Evolutionary conservation across 805 yeast species (phyloP).

Genomic region (Candida patagonica): DNA sequence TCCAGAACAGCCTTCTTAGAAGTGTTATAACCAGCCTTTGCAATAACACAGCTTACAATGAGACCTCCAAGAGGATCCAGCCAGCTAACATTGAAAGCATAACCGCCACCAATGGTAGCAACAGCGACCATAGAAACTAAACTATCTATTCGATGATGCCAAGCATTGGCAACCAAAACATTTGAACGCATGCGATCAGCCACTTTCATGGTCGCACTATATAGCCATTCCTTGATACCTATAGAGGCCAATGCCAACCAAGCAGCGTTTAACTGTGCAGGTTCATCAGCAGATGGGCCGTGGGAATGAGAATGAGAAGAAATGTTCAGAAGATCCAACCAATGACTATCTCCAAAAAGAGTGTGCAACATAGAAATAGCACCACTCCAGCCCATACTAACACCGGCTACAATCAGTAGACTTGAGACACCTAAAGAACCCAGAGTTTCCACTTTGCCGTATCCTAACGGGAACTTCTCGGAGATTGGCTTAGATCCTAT

Average conservation of each 20-base stretch:
- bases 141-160: conserved; percentile 97
- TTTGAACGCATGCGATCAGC: conserved; percentile 75
- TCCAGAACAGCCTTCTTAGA: conserved; percentile 63
- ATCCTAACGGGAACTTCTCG: conserved; percentile 67
- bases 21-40: conserved; percentile 77
- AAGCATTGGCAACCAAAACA: conserved; percentile 91
- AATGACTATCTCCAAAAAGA: conserved; percentile 13
- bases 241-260: conserved; percentile 92
- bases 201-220: conserved; percentile 68
- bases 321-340: conserved; percentile 21
- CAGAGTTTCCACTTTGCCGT: conserved; percentile 85
- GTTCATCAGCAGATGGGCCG: conserved; percentile 23
- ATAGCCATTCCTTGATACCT: conserved; percentile 79
- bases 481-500: conserved; percentile 56
- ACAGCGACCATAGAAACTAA: conserved; percentile 87
- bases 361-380: conserved; percentile 41
- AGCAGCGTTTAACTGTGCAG: conserved; percentile 81
- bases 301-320: conserved; percentile 43
- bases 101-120: conserved; percentile 78
- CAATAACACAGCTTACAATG: conserved; percentile 69
- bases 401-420: conserved; percentile 76
- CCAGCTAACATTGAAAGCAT: conserved; percentile 68
- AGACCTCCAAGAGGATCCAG: conserved; percentile 90
- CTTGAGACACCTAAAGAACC: conserved; percentile 86
- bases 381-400: conserved; percentile 86